phyloP scores from a whole-genome alignment of 345 rosid species.

The Balakata baccata region DNA sequence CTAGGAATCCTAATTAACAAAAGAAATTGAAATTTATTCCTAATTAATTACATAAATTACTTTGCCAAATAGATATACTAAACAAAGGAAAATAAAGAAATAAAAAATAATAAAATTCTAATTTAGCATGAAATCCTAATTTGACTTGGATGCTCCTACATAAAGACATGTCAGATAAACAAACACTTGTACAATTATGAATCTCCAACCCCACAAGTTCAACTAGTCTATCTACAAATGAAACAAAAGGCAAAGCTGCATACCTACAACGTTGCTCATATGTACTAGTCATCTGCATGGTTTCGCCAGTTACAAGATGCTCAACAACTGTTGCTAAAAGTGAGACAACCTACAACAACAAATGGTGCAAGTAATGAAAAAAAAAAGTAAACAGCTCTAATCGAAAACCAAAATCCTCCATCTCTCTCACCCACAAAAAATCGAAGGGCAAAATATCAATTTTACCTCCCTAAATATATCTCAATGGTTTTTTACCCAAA shows the following conservation, averaged over 20 bases:
- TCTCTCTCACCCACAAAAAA: neutral
- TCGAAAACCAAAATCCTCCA: neutral
- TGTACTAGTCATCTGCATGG: slow-evolving; percentile 87
- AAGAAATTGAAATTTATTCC: too few species aligned
- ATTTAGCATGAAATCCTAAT: too few species aligned
- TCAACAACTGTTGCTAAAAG: slow-evolving; percentile 81
- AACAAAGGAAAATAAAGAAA: too few species aligned
- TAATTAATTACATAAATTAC: too few species aligned
- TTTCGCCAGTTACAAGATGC: slow-evolving; percentile 94
- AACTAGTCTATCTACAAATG: neutral
- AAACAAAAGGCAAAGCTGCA: slow-evolving; percentile 10
- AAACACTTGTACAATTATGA: neutral
- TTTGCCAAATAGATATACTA: too few species aligned
- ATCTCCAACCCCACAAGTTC: neutral
- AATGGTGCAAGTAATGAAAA: slow-evolving; percentile 1
- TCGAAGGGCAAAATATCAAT: too few species aligned
- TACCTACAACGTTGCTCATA: slow-evolving; percentile 82
- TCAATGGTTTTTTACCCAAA: too few species aligned
- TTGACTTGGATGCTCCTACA: too few species aligned
- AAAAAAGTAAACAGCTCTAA: neutral
- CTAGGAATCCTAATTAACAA: too few species aligned
- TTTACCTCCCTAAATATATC: too few species aligned
- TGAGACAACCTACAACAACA: slow-evolving; percentile 59
- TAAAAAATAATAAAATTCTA: too few species aligned
- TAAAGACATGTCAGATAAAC: too few species aligned